Evolutionary conservation across 2,329 filamentous ascomycete genomes (phyloP).

Genomic region (Fusarium tanahbumbuense): DNA sequence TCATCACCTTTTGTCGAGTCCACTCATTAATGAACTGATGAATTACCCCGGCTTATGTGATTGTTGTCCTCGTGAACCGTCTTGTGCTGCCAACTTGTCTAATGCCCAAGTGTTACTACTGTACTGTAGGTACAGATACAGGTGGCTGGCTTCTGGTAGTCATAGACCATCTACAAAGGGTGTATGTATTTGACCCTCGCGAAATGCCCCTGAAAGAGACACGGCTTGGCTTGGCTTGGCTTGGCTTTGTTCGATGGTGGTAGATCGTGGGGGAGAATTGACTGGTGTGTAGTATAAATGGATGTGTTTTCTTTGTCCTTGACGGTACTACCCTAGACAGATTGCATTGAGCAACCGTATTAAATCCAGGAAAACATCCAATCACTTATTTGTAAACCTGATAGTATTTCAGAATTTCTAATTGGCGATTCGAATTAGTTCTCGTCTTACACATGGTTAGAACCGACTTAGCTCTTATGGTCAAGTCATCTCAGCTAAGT

Average conservation of each 20-base stretch:
- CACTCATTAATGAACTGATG: constrained; percentile 3
- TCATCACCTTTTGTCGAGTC: constrained; percentile 17
- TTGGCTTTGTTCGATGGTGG: constrained; percentile 21
- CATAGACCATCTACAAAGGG: not conserved
- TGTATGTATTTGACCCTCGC: constrained; percentile 3
- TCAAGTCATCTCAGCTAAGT: not conserved
- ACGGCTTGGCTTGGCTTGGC: constrained; percentile 6
- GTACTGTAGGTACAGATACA: not conserved
- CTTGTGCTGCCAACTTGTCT: constrained; percentile 22
- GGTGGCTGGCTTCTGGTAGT: constrained; percentile 7
- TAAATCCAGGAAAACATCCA: not conserved
- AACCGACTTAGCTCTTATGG: not conserved
- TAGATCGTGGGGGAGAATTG: not conserved
- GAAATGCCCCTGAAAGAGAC: constrained; percentile 19
- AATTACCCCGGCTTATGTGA: constrained; percentile 19
- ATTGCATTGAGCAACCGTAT: not conserved
- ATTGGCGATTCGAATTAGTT: not conserved
- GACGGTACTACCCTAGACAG: not conserved
- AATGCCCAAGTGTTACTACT: constrained; percentile 3
- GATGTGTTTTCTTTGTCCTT: constrained; percentile 9
- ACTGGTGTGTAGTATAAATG: constrained; percentile 8
- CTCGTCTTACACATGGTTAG: not conserved
- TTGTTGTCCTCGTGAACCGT: constrained; percentile 22
- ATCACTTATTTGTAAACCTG: not conserved
- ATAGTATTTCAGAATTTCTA: not conserved